Conservation (phyloP, 202 grass and related monocot species). For the Elaeis oleifera region DNA sequence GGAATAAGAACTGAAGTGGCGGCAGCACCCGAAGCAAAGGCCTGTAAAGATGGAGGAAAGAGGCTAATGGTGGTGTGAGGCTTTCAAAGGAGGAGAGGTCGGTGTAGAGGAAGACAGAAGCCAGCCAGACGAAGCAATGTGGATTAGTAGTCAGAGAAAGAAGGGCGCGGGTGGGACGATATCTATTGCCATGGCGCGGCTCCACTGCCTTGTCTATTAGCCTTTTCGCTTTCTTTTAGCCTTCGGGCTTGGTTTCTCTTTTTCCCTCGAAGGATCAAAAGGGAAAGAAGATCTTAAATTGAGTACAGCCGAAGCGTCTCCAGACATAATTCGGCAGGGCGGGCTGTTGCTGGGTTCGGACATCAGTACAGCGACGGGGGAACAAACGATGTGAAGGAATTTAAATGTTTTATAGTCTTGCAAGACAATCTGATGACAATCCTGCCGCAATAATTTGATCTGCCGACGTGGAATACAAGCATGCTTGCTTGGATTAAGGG, state of each 20-base stretch:
- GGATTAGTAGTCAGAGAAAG: constrained; percentile 18
- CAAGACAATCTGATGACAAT: no score
- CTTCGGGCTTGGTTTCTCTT: constrained; percentile 2
- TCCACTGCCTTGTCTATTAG: background rate
- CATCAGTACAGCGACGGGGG: no score
- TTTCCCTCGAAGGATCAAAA: no score
- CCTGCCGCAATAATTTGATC: no score
- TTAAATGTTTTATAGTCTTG: no score
- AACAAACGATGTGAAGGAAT: no score
- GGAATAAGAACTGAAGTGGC: constrained; percentile 18
- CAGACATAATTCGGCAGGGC: no score
- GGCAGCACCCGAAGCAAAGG: constrained; percentile 18
- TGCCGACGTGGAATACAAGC: no score
- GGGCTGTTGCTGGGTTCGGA: no score
- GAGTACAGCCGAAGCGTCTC: no score
- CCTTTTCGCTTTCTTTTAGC: background rate
- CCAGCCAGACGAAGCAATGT: constrained; percentile 54
- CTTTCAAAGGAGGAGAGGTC: constrained; percentile 31
- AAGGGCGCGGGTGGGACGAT: constrained; percentile 14
- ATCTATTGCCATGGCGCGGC: constrained; percentile 5
- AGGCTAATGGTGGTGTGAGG: constrained; percentile 27
- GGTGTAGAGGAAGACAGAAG: constrained; percentile 25
- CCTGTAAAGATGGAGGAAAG: constrained; percentile 9
- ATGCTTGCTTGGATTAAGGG: no score
- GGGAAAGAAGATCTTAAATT: no score